A percentile compares a stretch with the other conserved stretches of the same genome.
phyloP scores from a whole-genome alignment of 108 stramenopile genomes.

The Asterionellopsis glacialis region DNA sequence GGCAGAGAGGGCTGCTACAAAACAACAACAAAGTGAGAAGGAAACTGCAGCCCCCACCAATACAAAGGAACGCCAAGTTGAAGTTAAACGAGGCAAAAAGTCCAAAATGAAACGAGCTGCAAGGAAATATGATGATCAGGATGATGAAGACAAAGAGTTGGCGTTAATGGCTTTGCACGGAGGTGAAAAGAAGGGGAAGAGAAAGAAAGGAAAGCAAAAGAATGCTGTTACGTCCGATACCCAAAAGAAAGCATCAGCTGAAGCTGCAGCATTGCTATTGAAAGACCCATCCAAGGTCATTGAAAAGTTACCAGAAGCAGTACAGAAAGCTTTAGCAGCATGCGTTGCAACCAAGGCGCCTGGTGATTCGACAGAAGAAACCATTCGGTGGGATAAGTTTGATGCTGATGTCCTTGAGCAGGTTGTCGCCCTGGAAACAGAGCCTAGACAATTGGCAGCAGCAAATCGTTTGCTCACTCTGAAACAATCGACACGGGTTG shows the following conservation, averaged over 20 bases:
- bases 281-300: conserved; percentile 58
- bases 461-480: conserved; percentile 59
- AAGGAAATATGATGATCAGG: conserved; percentile 94
- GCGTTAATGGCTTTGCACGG: conserved; percentile 89
- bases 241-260: conserved; percentile 63
- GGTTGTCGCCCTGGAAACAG: conserved; percentile 40
- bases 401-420: conserved; percentile 83
- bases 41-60: conserved; percentile 43
- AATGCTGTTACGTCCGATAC: conserved; percentile 30
- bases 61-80: conserved; percentile 35
- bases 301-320: conserved; percentile 41
- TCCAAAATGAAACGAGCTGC: conserved; percentile 60
- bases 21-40: not conserved
- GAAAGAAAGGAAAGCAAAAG: conserved; percentile 36
- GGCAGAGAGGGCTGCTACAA: conserved; percentile 4
- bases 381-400: conserved; percentile 76
- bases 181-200: conserved; percentile 58
- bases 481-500: conserved; percentile 50
- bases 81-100: conserved; percentile 49
- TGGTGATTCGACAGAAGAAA: conserved; percentile 29
- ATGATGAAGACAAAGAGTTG: conserved; percentile 92
- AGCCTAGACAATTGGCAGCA: conserved; percentile 55
- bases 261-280: conserved; percentile 60
- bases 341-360: conserved; percentile 49
- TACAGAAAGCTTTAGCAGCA: conserved; percentile 44